These are phyloP conservation scores for Aspergillus avenaceus DNA, from an alignment of 495 filamentous ascomycete species.

Conservation along the genomic window DNA sequence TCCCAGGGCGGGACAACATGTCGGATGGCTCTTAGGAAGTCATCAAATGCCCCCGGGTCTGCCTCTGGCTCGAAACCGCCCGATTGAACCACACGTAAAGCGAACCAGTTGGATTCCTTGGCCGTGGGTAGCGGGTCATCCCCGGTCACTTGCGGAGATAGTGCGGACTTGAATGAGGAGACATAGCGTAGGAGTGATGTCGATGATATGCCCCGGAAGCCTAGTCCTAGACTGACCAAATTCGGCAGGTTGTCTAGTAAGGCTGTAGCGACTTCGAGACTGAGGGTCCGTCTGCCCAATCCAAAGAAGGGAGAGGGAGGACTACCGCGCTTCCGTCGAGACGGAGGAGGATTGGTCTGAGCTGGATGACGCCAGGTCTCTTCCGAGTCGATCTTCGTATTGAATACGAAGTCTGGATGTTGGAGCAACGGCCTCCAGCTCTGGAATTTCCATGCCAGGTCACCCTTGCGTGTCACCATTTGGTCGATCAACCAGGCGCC, in stretches of 20 bases:
- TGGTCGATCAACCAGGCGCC: constrained; percentile 46
- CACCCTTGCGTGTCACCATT: constrained; percentile 26
- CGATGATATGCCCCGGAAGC: constrained; percentile 21
- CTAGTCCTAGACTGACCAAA: constrained; percentile 27
- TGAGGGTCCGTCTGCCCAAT: constrained; percentile 48
- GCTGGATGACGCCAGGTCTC: constrained; percentile 32
- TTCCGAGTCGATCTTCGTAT: constrained; percentile 32
- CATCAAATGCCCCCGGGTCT: constrained; percentile 37
- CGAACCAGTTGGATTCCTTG: constrained; percentile 42
- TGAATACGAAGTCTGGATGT: constrained; percentile 21
- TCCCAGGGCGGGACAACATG: constrained; percentile 37
- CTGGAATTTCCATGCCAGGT: constrained; percentile 34
- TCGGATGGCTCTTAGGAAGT: constrained; percentile 28
- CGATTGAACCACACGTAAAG: constrained; percentile 50
- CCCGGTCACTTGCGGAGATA: constrained; percentile 13
- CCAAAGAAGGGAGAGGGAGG: constrained; percentile 36
- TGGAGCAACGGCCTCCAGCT: constrained; percentile 36
- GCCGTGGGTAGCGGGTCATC: constrained; percentile 22
- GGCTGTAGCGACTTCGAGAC: constrained; percentile 52
- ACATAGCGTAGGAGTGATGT: constrained; percentile 18
- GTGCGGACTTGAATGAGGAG: constrained; percentile 22
- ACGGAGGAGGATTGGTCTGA: constrained; percentile 7
- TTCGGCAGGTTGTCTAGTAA: constrained; percentile 50
- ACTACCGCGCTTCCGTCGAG: constrained; percentile 16
- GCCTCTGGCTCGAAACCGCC: constrained; percentile 32